Evolutionary conservation across 257 asterid species (phyloP), one percentile per base, ranked within the genome.

Genomic region (Perilla frutescens): DNA sequence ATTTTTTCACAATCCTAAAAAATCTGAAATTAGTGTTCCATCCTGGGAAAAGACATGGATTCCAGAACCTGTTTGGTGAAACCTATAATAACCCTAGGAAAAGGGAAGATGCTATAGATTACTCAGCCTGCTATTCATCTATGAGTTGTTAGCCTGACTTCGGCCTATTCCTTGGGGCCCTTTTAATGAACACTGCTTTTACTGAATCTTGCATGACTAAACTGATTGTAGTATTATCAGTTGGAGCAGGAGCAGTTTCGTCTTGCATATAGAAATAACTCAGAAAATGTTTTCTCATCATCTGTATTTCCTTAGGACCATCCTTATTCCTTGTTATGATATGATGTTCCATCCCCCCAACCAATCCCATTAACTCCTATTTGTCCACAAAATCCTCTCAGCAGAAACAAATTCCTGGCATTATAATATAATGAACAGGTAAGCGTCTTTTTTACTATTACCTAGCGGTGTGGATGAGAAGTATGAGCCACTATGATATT

Each of bases 361-460:
- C 5, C 10, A 29, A 4, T 2, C 44, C 54, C 49, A 5, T 2
- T 4, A 20, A 31, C 47, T 15, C 32, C 54, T 44, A n/a, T 66
- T 47, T 75, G 60, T 53, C 14, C 44, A 43, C 45, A 13, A 64
- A 66, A 41, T 59, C 59, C 8, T 76, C 69, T 56, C 41, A 45
- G 57, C 39, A 41, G 58, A 78, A 78, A 60, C 75, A 68, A 43
- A 10, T 68, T 71, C 70, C 8, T 37, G 14, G 57, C 51, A 49
- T 64, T 57, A 43, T 55, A 39, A 39, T 37, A 50, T 29, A 13
- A 34, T 62, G 8, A 62, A 58, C 77, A 80, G 87, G 87, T 83
- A 83, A 65, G 78, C 56, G 15, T n/a, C 62, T 44, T 58, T 29
- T 48, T 9, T 51, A 31, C 26, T 4, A 4, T 26, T 70, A 5